phyloP scores from a whole-genome alignment of 2,329 filamentous ascomycete species.

The Venturia carpophila region DNA sequence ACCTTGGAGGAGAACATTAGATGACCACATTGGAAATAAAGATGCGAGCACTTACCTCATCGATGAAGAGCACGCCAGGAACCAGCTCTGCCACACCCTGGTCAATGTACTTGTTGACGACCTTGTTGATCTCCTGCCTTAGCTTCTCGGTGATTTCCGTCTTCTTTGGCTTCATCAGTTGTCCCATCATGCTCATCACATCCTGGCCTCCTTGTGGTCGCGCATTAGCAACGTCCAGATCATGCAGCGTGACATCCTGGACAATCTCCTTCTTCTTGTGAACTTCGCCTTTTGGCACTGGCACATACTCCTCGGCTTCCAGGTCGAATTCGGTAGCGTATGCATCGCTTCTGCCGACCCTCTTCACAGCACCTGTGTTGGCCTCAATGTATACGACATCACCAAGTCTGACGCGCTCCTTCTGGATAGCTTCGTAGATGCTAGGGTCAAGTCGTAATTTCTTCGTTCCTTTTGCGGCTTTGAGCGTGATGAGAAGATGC shows the following conservation, averaged over 20 bases:
- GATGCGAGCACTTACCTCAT: slow-evolving; percentile 59
- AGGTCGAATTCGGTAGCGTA: slow-evolving; percentile 98
- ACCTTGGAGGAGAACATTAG: slow-evolving; percentile 49
- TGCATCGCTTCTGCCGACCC: slow-evolving; percentile 89
- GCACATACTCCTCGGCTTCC: slow-evolving; percentile 97
- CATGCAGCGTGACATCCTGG: slow-evolving; percentile 94
- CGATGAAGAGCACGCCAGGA: slow-evolving; percentile 96
- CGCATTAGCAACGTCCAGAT: slow-evolving; percentile 91
- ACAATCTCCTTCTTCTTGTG: slow-evolving; percentile 99
- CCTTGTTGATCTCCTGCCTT: slow-evolving; percentile 94
- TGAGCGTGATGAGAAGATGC: slow-evolving; percentile 86
- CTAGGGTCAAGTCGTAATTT: slow-evolving; percentile 93
- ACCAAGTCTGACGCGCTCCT: slow-evolving; percentile 90
- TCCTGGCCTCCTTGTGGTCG: slow-evolving; percentile 95
- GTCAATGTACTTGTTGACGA: slow-evolving; percentile 97
- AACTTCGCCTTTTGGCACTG: slow-evolving; percentile 96
- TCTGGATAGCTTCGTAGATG: slow-evolving; percentile 98
- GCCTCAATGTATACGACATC: slow-evolving; percentile 99
- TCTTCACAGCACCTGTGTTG: slow-evolving; percentile 96
- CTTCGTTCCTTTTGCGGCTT: slow-evolving; percentile 94
- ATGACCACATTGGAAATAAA: slow-evolving; percentile 23
- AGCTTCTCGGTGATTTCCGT: slow-evolving; percentile 99
- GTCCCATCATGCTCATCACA: slow-evolving; percentile 99
- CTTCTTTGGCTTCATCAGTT: slow-evolving; percentile 99
- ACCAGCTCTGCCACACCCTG: slow-evolving; percentile 96